A percentile compares a stretch with the other conserved stretches of the same genome.
phyloP scores from a whole-genome alignment of 257 asterid species.

The Plectranthus barbatus region DNA sequence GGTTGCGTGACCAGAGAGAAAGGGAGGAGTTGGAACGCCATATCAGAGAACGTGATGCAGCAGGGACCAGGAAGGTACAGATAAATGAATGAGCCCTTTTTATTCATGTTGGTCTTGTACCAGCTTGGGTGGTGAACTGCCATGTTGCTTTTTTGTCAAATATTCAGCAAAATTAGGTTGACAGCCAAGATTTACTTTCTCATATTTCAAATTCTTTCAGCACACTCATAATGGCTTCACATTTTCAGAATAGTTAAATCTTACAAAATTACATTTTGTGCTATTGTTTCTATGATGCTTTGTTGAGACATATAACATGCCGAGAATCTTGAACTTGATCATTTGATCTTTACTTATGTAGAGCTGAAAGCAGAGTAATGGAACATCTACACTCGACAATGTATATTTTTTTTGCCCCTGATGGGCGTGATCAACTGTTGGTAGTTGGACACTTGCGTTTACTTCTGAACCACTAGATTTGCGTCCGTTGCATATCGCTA shows the following conservation, averaged over 20 bases:
- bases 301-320: neutral
- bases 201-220: neutral
- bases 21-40: slow-evolving; percentile 78
- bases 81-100: slow-evolving; percentile 3
- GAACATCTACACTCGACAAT: neutral
- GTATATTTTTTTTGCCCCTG: too few relatives aligned
- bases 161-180: neutral
- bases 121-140: neutral
- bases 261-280: neutral
- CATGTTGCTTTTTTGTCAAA: neutral
- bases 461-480: too few relatives aligned
- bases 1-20: slow-evolving; percentile 78
- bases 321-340: neutral
- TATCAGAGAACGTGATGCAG: slow-evolving; percentile 80
- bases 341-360: neutral
- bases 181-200: neutral
- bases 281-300: neutral
- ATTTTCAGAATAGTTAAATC: neutral
- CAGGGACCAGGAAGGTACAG: slow-evolving; percentile 78
- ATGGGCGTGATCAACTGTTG: too few relatives aligned
- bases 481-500: too few relatives aligned
- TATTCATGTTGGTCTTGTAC: neutral
- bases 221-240: neutral
- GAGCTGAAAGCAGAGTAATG: neutral
- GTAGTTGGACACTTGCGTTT: too few relatives aligned